phyloP scores from a whole-genome alignment of 495 filamentous ascomycete genomes.

The Neurospora sp. region DNA sequence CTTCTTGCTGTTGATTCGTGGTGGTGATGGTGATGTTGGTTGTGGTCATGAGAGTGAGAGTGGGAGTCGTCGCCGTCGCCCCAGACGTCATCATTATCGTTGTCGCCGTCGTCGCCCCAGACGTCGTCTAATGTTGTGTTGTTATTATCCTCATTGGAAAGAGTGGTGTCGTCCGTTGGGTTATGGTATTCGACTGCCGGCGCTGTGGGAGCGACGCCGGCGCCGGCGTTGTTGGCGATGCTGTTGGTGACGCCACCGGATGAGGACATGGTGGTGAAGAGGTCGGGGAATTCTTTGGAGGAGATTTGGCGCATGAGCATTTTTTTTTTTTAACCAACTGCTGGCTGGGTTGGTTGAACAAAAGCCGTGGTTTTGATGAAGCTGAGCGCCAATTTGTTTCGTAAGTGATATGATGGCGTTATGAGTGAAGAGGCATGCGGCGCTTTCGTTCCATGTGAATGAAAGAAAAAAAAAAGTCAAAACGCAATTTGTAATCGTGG shows the following conservation, averaged over 20 bases:
- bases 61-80: background rate
- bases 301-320: slow-evolving; percentile 14
- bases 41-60: background rate
- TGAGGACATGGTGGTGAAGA: slow-evolving; percentile 14
- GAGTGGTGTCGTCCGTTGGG: background rate
- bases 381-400: background rate
- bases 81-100: background rate
- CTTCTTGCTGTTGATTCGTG: background rate
- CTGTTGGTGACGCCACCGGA: background rate
- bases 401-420: background rate
- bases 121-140: slow-evolving; percentile 17
- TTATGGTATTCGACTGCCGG: background rate
- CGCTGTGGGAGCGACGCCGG: background rate
- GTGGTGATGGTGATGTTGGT: background rate
- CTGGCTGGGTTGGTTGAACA: background rate
- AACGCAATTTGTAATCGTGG: background rate
- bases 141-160: background rate
- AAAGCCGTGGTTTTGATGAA: no score
- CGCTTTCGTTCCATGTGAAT: background rate
- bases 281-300: slow-evolving; percentile 9
- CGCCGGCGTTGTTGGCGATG: background rate
- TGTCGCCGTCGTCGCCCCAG: slow-evolving; percentile 11
- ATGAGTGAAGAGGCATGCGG: background rate
- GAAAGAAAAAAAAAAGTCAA: background rate
- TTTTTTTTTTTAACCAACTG: background rate